phyloP scores from a whole-genome alignment of 1,139 yeast species.

The Spathaspora sp. region DNA sequence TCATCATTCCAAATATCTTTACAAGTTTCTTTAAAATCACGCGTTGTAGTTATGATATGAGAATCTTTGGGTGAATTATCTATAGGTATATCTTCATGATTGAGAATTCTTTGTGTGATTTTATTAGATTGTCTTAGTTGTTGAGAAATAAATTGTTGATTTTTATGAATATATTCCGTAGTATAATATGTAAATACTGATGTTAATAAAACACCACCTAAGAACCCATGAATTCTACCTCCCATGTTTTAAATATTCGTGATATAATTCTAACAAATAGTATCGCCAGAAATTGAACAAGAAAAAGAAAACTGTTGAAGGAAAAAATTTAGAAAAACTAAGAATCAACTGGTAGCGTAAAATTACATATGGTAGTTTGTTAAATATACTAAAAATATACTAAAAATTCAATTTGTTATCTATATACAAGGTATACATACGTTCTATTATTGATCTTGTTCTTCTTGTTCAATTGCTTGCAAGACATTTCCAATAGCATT shows the following conservation, averaged over 20 bases:
- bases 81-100: slow-evolving; percentile 34
- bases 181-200: slow-evolving; percentile 67
- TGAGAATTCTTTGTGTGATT: slow-evolving; percentile 50
- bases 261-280: neutral
- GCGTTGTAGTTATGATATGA: slow-evolving; percentile 18
- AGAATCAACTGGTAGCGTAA: neutral
- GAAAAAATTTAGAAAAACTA: neutral
- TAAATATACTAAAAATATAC: too few species aligned
- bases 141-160: slow-evolving; percentile 45
- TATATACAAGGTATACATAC: slow-evolving; percentile 1
- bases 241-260: slow-evolving; percentile 35
- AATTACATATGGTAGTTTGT: too few species aligned
- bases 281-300: neutral
- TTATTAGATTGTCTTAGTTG: slow-evolving; percentile 50
- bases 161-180: slow-evolving; percentile 53
- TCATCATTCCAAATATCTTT: slow-evolving; percentile 86
- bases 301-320: neutral
- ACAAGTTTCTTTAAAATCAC: slow-evolving; percentile 54
- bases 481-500: slow-evolving; percentile 28
- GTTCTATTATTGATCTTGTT: neutral
- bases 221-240: slow-evolving; percentile 70
- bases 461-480: slow-evolving; percentile 11
- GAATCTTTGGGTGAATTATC: slow-evolving; percentile 42
- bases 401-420: neutral
- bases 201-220: slow-evolving; percentile 67